A percentile compares a stretch with the other conserved stretches of the same genome.
These are phyloP conservation scores for Cladosporium sp. DNA, from an alignment of 2,329 filamentous ascomycete genomes.

Conservation along the genomic window DNA sequence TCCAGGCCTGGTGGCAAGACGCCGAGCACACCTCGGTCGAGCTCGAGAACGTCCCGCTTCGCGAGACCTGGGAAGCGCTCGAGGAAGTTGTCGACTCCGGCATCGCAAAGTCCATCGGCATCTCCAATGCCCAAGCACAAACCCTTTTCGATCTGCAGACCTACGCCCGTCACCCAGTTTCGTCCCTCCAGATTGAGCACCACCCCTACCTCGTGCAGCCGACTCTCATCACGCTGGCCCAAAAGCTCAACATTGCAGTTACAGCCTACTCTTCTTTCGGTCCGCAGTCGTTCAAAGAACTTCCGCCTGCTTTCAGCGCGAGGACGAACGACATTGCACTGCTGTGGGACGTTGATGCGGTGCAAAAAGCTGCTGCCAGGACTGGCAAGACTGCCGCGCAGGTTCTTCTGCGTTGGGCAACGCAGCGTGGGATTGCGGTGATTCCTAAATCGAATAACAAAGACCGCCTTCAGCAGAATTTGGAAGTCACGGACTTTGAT, in stretches of 20 bases:
- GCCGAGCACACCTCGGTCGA: slow-evolving; percentile 58
- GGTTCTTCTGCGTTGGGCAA: slow-evolving; percentile 81
- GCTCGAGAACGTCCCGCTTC: slow-evolving; percentile 65
- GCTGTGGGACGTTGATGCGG: slow-evolving; percentile 65
- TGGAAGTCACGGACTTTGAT: slow-evolving; percentile 64
- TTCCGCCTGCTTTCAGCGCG: slow-evolving; percentile 55
- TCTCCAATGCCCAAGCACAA: slow-evolving; percentile 46
- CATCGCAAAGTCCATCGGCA: slow-evolving; percentile 54
- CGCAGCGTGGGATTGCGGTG: slow-evolving; percentile 73
- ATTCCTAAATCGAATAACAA: slow-evolving; percentile 72
- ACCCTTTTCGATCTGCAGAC: slow-evolving; percentile 75
- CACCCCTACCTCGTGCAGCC: slow-evolving; percentile 81
- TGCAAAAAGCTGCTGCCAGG: slow-evolving; percentile 66
- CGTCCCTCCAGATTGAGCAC: slow-evolving; percentile 82
- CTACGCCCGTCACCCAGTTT: slow-evolving; percentile 69
- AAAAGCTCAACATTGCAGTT: slow-evolving; percentile 66
- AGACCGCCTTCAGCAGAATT: slow-evolving; percentile 58
- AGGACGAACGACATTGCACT: slow-evolving; percentile 61
- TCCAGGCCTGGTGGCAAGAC: slow-evolving; percentile 10
- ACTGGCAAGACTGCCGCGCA: slow-evolving; percentile 71
- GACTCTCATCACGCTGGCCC: slow-evolving; percentile 64
- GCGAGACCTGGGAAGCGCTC: slow-evolving; percentile 80
- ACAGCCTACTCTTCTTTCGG: slow-evolving; percentile 85
- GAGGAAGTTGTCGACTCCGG: slow-evolving; percentile 67
- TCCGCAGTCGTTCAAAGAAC: slow-evolving; percentile 72